These are phyloP conservation scores for Mycena amicta DNA, from an alignment of 768 basidiomycete species.

Conservation along the genomic window DNA sequence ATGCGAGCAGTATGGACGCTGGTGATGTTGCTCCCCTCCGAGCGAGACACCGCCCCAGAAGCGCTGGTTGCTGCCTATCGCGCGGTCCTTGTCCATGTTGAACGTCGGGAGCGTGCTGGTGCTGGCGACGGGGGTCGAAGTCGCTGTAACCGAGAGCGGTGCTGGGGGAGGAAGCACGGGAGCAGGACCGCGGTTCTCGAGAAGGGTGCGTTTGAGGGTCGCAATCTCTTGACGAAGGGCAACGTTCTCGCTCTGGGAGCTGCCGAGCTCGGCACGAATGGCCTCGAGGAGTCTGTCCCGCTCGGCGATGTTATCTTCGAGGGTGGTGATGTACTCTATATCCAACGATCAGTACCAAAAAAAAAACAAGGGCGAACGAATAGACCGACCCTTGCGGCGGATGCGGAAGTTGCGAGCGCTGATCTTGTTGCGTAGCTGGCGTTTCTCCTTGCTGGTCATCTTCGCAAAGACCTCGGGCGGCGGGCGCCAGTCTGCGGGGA, in stretches of 20 bases:
- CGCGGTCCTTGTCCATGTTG: conserved; percentile 77
- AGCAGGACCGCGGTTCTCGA: conserved; percentile 67
- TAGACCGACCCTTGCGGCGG: conserved; percentile 81
- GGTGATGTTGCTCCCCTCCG: conserved; percentile 69
- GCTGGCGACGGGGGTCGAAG: conserved; percentile 26
- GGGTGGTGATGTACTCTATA: conserved; percentile 89
- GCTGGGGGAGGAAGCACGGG: conserved; percentile 49
- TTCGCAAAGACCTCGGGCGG: conserved; percentile 93
- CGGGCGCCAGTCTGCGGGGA: conserved; percentile 82
- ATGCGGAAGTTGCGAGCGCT: conserved; percentile 95
- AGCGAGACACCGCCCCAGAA: conserved; percentile 82
- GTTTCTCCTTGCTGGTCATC: conserved; percentile 93
- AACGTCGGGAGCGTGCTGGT: conserved; percentile 48
- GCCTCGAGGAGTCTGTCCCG: conserved; percentile 89
- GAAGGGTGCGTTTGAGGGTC: conserved; percentile 71
- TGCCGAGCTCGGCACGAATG: conserved; percentile 81
- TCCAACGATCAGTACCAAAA: neutral
- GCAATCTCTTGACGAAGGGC: conserved; percentile 80
- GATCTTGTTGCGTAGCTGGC: conserved; percentile 96
- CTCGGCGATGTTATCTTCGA: conserved; percentile 92
- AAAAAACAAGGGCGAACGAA: conserved; percentile 15
- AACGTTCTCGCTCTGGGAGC: conserved; percentile 77
- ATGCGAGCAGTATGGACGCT: conserved; percentile 85
- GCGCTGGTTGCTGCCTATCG: conserved; percentile 36
- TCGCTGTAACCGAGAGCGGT: conserved; percentile 4